A percentile compares a stretch with the other conserved stretches of the same genome.
Evolutionary conservation across 1,139 yeast species (phyloP).

Genomic region (Trichomonascaceae sp.): DNA sequence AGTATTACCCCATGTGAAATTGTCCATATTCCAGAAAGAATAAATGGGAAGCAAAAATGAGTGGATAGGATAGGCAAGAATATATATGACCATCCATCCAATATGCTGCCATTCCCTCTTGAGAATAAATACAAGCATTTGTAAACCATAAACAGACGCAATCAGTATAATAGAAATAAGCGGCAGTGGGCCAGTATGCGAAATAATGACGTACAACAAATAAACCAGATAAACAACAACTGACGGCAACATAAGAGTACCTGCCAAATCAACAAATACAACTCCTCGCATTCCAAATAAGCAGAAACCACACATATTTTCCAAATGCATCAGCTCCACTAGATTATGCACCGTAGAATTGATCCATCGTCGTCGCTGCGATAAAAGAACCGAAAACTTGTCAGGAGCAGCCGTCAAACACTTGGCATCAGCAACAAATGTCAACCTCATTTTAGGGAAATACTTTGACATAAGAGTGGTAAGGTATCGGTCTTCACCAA

Average conservation of each 20-base stretch:
- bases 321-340: slow-evolving; percentile 35
- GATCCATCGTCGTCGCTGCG: slow-evolving; percentile 42
- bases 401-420: slow-evolving; percentile 39
- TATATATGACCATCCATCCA: slow-evolving; percentile 40
- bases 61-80: slow-evolving; percentile 37
- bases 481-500: slow-evolving; percentile 40
- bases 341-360: slow-evolving; percentile 40
- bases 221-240: slow-evolving; percentile 37
- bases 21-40: slow-evolving; percentile 41
- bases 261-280: slow-evolving; percentile 35
- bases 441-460: slow-evolving; percentile 35
- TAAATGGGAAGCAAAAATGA: slow-evolving; percentile 37
- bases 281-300: slow-evolving; percentile 38
- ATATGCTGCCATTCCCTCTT: slow-evolving; percentile 40
- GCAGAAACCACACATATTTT: slow-evolving; percentile 39
- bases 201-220: slow-evolving; percentile 32
- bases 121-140: slow-evolving; percentile 34
- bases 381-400: slow-evolving; percentile 34
- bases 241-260: slow-evolving; percentile 38
- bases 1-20: slow-evolving; percentile 40
- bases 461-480: slow-evolving; percentile 37
- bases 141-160: slow-evolving; percentile 37
- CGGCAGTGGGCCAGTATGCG: slow-evolving; percentile 32
- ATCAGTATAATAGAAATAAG: slow-evolving; percentile 35
- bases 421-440: slow-evolving; percentile 36